Percentiles rank a stretch among this genome's conserved stretches.
Conservation (phyloP, 305 asterid genomes). For the Fraxinus albicans region DNA sequence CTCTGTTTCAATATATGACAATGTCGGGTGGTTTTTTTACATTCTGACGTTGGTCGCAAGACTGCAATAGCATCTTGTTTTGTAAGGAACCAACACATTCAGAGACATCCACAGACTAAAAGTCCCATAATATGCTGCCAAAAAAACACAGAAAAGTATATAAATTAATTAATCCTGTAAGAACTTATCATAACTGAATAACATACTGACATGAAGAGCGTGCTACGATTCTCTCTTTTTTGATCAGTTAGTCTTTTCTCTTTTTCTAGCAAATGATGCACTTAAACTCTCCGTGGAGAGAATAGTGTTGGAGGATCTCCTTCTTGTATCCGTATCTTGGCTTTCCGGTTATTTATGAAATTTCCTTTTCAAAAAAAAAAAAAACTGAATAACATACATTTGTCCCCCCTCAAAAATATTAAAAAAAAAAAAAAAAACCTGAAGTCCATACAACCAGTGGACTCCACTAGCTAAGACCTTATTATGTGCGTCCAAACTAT, state of each 20-base stretch:
- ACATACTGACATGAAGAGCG: too few species aligned
- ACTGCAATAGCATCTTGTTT: not conserved
- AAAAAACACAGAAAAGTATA: not conserved
- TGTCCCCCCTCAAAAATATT: not conserved
- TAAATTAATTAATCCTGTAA: not conserved
- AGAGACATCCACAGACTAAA: not conserved
- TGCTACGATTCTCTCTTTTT: too few species aligned
- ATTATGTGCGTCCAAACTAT: not conserved
- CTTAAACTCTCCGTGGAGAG: too few species aligned
- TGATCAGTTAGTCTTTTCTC: too few species aligned
- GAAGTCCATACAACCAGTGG: not conserved
- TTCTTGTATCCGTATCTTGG: too few species aligned
- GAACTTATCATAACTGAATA: not conserved
- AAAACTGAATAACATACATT: not conserved
- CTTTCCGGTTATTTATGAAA: too few species aligned
- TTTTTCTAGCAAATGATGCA: too few species aligned
- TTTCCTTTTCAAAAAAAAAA: too few species aligned
- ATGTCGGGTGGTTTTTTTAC: not conserved
- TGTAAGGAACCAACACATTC: not conserved
- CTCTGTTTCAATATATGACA: not conserved
- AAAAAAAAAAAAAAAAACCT: not conserved
- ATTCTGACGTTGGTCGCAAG: not conserved
- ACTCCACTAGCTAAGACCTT: not conserved
- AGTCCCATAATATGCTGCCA: not conserved
- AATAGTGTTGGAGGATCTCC: too few species aligned